Conservation (phyloP, 2,329 filamentous ascomycete species). For the Colletotrichum tamarilloi region DNA sequence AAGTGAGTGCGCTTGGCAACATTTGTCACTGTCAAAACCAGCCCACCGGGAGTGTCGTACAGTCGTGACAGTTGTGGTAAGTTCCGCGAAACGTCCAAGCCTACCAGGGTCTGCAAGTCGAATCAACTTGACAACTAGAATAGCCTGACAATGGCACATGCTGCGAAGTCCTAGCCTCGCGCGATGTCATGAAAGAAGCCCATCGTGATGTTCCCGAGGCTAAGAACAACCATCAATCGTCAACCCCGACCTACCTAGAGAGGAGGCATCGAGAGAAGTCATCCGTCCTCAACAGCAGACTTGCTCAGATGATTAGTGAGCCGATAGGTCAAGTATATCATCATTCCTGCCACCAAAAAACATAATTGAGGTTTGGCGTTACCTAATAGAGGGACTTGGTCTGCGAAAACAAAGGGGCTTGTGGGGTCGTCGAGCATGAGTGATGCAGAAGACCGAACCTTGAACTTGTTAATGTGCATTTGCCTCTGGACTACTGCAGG, state of each 20-base stretch:
- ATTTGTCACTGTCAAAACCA: neutral
- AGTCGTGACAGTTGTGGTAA: neutral
- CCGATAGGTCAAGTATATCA: neutral
- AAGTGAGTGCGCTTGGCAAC: neutral
- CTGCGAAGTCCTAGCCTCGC: neutral
- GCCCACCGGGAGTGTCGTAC: neutral
- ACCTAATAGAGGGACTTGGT: neutral
- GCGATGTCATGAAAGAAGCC: neutral
- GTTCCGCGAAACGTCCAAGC: neutral
- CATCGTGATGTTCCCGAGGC: too few species aligned
- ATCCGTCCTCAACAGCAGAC: neutral
- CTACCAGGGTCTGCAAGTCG: neutral
- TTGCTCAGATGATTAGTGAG: neutral
- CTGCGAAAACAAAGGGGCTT: neutral
- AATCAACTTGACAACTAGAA: neutral
- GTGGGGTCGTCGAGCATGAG: neutral
- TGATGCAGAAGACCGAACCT: neutral
- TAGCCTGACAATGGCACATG: neutral
- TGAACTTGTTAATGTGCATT: neutral
- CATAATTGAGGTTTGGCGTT: neutral
- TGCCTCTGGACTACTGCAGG: neutral
- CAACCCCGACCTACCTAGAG: neutral
- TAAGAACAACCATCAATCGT: neutral
- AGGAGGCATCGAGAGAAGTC: neutral
- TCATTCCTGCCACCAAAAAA: neutral